A percentile compares a stretch with the other conserved stretches of the same genome.
Conservation (phyloP, 2,329 filamentous ascomycete genomes). For the Stromatinia cepivora region DNA sequence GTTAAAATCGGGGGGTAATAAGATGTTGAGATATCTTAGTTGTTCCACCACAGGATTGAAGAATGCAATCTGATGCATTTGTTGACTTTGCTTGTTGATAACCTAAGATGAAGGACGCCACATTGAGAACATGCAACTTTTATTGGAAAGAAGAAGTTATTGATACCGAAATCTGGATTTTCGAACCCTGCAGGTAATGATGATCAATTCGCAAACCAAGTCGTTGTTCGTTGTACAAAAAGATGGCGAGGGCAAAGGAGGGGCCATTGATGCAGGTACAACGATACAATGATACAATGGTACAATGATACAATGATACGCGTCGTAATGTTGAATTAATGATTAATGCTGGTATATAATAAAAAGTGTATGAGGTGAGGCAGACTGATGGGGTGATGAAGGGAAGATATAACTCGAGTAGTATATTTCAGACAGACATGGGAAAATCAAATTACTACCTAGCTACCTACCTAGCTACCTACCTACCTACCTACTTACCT, state of each 20-base stretch:
- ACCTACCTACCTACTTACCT: too few species aligned
- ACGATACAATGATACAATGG: not conserved
- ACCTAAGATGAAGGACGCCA: not conserved
- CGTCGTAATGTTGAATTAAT: too few species aligned
- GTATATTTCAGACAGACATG: too few species aligned
- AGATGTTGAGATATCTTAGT: conserved; percentile 1
- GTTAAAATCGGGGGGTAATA: not conserved
- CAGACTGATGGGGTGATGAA: too few species aligned
- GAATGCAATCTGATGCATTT: not conserved
- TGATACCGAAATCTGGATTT: not conserved
- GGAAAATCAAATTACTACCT: too few species aligned
- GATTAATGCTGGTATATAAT: not conserved
- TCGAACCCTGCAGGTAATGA: conserved; percentile 1
- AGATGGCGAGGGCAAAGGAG: not conserved
- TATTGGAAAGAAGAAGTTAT: not conserved
- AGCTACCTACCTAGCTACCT: too few species aligned
- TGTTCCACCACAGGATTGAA: not conserved
- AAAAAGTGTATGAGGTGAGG: too few species aligned
- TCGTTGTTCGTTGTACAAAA: not conserved
- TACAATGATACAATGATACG: not conserved
- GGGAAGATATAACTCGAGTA: too few species aligned
- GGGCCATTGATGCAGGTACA: conserved; percentile 16
- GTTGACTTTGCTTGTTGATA: not conserved
- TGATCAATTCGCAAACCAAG: not conserved
- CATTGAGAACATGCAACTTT: not conserved